Evolutionary conservation across 192 early-diverging fungal species (phyloP).

Genomic region (Rhizophagus sp.): DNA sequence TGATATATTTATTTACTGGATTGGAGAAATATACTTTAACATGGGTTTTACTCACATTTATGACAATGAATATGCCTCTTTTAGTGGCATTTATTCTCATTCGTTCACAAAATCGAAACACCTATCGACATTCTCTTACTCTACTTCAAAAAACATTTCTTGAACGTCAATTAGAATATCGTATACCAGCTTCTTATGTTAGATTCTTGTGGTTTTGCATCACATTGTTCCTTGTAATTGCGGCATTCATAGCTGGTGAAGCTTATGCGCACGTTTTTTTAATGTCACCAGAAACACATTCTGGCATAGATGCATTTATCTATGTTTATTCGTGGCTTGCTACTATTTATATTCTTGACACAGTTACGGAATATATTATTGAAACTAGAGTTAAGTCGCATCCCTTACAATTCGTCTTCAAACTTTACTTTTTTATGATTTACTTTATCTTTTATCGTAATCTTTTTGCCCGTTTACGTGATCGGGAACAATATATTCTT

Average conservation of each 20-base stretch:
- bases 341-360: slow-evolving; percentile 68
- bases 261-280: slow-evolving; percentile 66
- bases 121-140: slow-evolving; percentile 49
- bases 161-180: slow-evolving; percentile 42
- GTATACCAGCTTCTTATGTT: slow-evolving; percentile 67
- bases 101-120: slow-evolving; percentile 48
- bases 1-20: slow-evolving; percentile 56
- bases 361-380: slow-evolving; percentile 66
- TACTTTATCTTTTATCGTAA: slow-evolving; percentile 84
- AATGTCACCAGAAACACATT: slow-evolving; percentile 53
- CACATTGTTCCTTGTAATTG: slow-evolving; percentile 65
- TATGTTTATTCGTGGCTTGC: slow-evolving; percentile 78
- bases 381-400: slow-evolving; percentile 63
- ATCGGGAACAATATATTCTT: slow-evolving; percentile 62
- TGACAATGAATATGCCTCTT: slow-evolving; percentile 73
- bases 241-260: slow-evolving; percentile 69
- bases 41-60: slow-evolving; percentile 71
- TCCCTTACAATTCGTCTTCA: slow-evolving; percentile 68
- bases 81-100: slow-evolving; percentile 61
- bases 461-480: slow-evolving; percentile 70
- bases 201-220: slow-evolving; percentile 80
- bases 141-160: slow-evolving; percentile 60
- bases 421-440: slow-evolving; percentile 77
- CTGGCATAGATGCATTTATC: slow-evolving; percentile 57
- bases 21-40: slow-evolving; percentile 59